These are phyloP conservation scores for Fusarium sp. DNA, from an alignment of 2,329 filamentous ascomycete species.

Conservation along the genomic window DNA sequence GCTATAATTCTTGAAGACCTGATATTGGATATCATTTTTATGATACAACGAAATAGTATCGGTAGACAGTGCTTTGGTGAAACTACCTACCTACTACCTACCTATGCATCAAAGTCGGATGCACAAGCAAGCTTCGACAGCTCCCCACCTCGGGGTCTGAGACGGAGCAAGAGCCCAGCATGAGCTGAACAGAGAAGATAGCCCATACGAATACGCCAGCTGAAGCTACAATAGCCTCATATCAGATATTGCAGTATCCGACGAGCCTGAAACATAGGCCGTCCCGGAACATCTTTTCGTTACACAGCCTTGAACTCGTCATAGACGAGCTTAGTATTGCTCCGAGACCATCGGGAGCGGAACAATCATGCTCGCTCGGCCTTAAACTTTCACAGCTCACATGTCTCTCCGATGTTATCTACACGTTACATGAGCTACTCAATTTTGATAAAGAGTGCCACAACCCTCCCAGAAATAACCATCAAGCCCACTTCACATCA, in stretches of 20 bases:
- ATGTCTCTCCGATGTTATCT: background rate
- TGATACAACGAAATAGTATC: background rate
- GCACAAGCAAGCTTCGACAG: background rate
- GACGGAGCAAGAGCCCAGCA: background rate
- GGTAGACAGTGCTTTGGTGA: background rate
- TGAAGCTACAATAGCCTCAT: background rate
- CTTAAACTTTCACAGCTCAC: constrained; percentile 3
- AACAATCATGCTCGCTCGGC: constrained; percentile 10
- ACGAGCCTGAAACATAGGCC: constrained; percentile 11
- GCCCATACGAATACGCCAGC: background rate
- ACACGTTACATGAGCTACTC: background rate
- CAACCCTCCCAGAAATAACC: background rate
- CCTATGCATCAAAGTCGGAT: background rate
- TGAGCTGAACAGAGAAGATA: background rate
- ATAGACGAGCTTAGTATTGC: constrained; percentile 20
- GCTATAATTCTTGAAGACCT: background rate
- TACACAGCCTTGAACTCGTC: constrained; percentile 28
- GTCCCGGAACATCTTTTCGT: constrained; percentile 1
- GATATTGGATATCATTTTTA: background rate
- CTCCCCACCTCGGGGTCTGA: background rate
- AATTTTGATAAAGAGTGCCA: background rate
- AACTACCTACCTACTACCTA: background rate
- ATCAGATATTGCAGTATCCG: background rate
- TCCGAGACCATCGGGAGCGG: constrained; percentile 20
- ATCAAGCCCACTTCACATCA: background rate